A percentile compares a stretch with the other conserved stretches of the same genome.
Evolutionary conservation across 2,329 filamentous ascomycete genomes (phyloP).

Genomic region (Aspergillus uvarum): DNA sequence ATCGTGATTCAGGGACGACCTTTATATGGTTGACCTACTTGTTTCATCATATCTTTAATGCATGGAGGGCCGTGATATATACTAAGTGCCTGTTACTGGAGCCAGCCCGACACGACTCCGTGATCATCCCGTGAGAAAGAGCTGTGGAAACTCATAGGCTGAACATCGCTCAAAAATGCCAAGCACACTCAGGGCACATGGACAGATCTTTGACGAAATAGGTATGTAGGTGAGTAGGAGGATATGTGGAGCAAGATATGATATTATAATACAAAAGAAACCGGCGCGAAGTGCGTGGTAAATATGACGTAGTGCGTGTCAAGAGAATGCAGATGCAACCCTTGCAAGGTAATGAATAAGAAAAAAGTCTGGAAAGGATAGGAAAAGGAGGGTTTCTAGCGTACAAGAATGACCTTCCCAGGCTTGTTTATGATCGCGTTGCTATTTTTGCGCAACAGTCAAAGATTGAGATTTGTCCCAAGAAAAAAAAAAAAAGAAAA

Average conservation of each 20-base stretch:
- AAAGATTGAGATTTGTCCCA: constrained; percentile 6
- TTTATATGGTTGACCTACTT: too few relatives aligned
- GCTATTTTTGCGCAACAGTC: constrained; percentile 13
- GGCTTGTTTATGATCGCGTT: constrained; percentile 9
- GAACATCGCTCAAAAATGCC: too few relatives aligned
- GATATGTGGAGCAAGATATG: neutral
- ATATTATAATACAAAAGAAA: constrained; percentile 1
- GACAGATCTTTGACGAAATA: neutral
- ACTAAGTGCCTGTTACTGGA: too few relatives aligned
- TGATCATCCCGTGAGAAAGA: too few relatives aligned
- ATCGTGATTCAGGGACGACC: neutral
- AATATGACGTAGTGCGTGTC: neutral
- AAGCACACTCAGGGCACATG: neutral
- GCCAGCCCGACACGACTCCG: too few relatives aligned
- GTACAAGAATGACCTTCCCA: neutral
- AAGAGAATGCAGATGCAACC: neutral
- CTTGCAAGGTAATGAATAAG: neutral
- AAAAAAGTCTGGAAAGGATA: neutral
- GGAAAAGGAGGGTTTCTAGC: neutral
- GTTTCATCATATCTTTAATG: too few relatives aligned
- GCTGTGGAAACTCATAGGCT: too few relatives aligned
- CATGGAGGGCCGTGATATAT: too few relatives aligned
- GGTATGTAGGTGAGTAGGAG: neutral
- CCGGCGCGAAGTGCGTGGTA: neutral
- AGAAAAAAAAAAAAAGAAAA: neutral